Conservation (phyloP, 2,329 filamentous ascomycete genomes). For the Fusarium sp. region DNA sequence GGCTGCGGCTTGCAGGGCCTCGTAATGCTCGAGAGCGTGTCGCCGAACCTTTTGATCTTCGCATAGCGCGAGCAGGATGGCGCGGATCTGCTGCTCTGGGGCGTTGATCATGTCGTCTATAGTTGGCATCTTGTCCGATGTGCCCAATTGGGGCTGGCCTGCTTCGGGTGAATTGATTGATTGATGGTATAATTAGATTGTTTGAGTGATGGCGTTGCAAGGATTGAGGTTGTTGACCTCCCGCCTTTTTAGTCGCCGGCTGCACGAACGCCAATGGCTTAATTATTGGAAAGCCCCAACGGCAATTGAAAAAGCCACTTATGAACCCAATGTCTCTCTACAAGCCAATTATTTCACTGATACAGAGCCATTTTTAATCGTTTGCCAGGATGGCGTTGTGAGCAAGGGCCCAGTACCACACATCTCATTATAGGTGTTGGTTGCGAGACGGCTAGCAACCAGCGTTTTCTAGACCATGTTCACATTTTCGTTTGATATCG, state of each 20-base stretch:
- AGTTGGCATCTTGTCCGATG: neutral
- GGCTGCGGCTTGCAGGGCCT: conserved; percentile 11
- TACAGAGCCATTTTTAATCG: neutral
- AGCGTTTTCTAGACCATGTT: neutral
- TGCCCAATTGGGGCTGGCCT: neutral
- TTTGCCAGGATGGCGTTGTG: conserved; percentile 2
- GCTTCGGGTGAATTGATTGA: neutral
- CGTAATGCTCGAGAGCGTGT: conserved; percentile 22
- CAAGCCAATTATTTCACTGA: neutral
- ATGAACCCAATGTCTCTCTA: neutral
- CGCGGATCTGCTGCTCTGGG: conserved; percentile 34
- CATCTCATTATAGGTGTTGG: conserved; percentile 7
- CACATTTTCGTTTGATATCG: neutral
- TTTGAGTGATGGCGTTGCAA: too few relatives aligned
- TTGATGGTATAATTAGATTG: too few relatives aligned
- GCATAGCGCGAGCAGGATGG: conserved; percentile 40
- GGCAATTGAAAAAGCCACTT: neutral
- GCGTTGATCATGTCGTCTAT: conserved; percentile 25
- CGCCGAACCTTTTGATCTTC: conserved; percentile 1
- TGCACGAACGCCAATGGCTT: neutral
- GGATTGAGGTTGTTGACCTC: too few relatives aligned
- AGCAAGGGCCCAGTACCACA: neutral
- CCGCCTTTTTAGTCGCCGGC: neutral
- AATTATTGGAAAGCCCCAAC: neutral
- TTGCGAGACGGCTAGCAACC: conserved; percentile 7